Evolutionary conservation across 129 eudicot genomes (phyloP), one percentile per base, ranked within the genome.

Genomic region (Erigeron canadensis): DNA sequence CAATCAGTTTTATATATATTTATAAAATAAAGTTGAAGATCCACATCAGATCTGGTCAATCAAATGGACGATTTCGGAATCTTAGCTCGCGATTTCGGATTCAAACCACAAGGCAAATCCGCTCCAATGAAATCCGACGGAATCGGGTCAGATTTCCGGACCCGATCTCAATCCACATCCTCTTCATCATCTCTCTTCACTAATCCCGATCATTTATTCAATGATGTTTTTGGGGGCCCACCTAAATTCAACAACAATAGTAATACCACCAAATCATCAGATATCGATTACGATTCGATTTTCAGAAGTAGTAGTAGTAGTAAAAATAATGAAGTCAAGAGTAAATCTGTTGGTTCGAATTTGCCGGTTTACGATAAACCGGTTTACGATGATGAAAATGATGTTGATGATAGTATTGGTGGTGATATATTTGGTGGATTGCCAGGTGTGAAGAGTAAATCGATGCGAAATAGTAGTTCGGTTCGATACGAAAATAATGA

Each of bases 291-390:
- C 69, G 89, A 86, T 78, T 86, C 95, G 19, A 82, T 89, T 71
- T 89, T 85, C 76, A 84, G 78, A 16, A 70, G 76, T 37, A 74
- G 2, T 23, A 23, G 2, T 23, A 23, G 2, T 23, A 23, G 2
- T 28, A 80, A 63, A 12, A 82, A 58, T 15, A 17, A 48, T 5
- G 79, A 78, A 61, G 57, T 57, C 56, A 75, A 75, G 48, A 56
- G 59, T 58, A 70, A 70, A 63, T 75, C 83, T 1, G 60, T 72
- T 28, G 51, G 70, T 65, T 72, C 98, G 15, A 75, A 88, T 28
- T 67, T 56, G 51, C 97, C 99, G 65, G 97, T 89, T 65, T 94
- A 85, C 46, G 96, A 94, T 75, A 94, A 94, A 80, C 98, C 98
- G 53, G 93, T 94, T 18, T 94, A 90, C 43, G 99, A 94, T 53